Evolutionary conservation across 2,329 filamentous ascomycete genomes (phyloP), one percentile per base, ranked within the genome.

Genomic region (Capronia epimyces): DNA sequence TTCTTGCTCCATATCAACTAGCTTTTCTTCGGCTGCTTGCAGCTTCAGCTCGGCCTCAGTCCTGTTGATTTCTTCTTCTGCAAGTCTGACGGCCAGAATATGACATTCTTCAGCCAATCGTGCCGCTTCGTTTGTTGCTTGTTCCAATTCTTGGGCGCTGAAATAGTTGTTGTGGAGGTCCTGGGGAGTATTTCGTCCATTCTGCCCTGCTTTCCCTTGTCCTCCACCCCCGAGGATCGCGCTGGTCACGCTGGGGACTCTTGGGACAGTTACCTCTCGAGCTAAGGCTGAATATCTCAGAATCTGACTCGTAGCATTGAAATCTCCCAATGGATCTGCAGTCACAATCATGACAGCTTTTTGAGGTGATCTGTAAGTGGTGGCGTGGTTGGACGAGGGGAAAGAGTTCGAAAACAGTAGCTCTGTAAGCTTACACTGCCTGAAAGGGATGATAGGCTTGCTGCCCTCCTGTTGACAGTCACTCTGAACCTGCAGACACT

Each of bases 341-440:
- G 91, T 95, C 13, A 97, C 91, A 50, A 98, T 86, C 90, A 98
- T 97, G 62, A 95, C 82, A 1, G 85, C 90, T 63, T 86, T 90
- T 66, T 97, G 93, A 0, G 89, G 86, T 13, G 83, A 81, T 12
- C 77, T 74, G 67, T 64, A 61, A 16, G 64, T 60, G 68, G 66
- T 40, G 66, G 66, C 72, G 65, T 50, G 77, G 71, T 31, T 74
- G 64, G 77, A 66, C 0, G 84, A 86, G 55, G 78, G 89, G 73
- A 84, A 97, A 16, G 80, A 95, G 66, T 91, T 91, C n/a, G 87
- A 89, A 67, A 93, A 91, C 8, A 93, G 74, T 5, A 93, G 75
- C 65, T 93, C 87, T 0, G 87, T 93, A 51, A 93, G 78, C 65
- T 91, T 93, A 71, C 87, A 91, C 65, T 90, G 87, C 25, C 87